Conservation (phyloP, 306 rosid species). For the Albizia julibrissin region DNA sequence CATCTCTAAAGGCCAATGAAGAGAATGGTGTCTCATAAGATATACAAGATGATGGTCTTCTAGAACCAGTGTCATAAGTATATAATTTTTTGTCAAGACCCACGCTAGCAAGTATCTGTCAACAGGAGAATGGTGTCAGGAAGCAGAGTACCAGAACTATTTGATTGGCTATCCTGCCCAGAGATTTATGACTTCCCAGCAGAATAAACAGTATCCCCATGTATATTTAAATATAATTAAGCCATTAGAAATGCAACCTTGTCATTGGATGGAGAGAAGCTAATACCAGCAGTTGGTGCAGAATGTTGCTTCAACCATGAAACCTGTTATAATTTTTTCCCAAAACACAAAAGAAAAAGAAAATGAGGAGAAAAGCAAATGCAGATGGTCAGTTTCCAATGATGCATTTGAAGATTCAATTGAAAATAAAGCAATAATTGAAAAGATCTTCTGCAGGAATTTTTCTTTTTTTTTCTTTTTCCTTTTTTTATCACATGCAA, state of each 20-base stretch:
- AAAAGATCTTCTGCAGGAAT: constrained; percentile 15
- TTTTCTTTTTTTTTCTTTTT: not conserved
- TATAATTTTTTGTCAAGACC: constrained; percentile 96
- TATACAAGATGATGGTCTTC: constrained; percentile 79
- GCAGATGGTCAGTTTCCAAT: constrained; percentile 2
- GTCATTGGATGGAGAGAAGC: constrained; percentile 97
- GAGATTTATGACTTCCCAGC: constrained; percentile 29
- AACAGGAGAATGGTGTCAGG: constrained; percentile 41
- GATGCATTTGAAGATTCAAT: constrained; percentile 20
- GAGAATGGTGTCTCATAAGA: constrained; percentile 94
- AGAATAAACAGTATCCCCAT: constrained; percentile 30
- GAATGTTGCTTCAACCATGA: constrained; percentile 99
- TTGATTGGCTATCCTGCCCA: constrained; percentile 20
- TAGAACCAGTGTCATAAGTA: constrained; percentile 86
- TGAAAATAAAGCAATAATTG: constrained; percentile 12
- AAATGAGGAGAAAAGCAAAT: constrained; percentile 10
- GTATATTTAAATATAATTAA: constrained; percentile 26
- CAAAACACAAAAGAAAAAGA: not conserved
- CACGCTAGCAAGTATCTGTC: constrained; percentile 89
- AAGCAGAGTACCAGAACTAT: constrained; percentile 28
- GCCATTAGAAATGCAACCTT: constrained; percentile 59
- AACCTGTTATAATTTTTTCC: constrained; percentile 43
- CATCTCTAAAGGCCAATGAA: constrained; percentile 87
- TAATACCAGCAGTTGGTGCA: constrained; percentile 96
- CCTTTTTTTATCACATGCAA: not conserved